Evolutionary conservation across 2,329 filamentous ascomycete genomes (phyloP), one percentile per base, ranked within the genome.

Genomic region (Aspergillus sojae): DNA sequence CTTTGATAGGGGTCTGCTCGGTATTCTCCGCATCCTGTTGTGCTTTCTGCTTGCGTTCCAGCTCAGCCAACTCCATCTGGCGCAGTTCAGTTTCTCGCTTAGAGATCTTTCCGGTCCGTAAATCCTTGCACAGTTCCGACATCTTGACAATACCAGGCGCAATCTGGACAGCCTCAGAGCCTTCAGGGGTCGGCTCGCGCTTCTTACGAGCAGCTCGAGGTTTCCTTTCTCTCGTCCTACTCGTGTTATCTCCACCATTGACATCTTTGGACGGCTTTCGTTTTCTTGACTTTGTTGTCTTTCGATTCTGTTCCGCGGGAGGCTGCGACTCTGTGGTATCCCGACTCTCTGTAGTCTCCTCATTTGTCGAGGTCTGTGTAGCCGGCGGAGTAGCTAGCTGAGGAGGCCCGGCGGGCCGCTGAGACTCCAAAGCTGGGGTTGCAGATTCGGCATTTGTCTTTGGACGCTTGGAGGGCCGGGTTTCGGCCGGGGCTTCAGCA

Each of bases 81-180:
- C 83, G 83, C 76, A 90, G 81, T 66, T 85, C 82, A 59, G 80
- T 83, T 68, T 89, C 87, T 6, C 83, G 81, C 63, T 83, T 81
- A 0, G 87, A 89, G 45, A 83, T 82, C 66, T 82, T 85, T 53
- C 87, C 87, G 0, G 80, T 81, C n/a, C 80, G 77, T 41, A 81
- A 75, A 67, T 86, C 84, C 58, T 80, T 82, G 67, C 82, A 85
- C 2, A 89, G 74, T 53, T 86, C 83, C 36, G 80, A 82, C 87
- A 90, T 89, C 58, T 82, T 86, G 3, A 85, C 79, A 23, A 79
- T 77, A 14, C 81, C 78, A 0, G 85, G 81, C 58, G 85, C 80
- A 57, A 89, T 88, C 74, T 84, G 75, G 9, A 81, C 72, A 14
- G 71, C 68, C 64, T 84, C 83, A 1, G 82, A 79, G 62, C 79